A percentile compares a stretch with the other conserved stretches of the same genome.
phyloP scores from a whole-genome alignment of 2,329 filamentous ascomycete species.

The Xylariales sp. region DNA sequence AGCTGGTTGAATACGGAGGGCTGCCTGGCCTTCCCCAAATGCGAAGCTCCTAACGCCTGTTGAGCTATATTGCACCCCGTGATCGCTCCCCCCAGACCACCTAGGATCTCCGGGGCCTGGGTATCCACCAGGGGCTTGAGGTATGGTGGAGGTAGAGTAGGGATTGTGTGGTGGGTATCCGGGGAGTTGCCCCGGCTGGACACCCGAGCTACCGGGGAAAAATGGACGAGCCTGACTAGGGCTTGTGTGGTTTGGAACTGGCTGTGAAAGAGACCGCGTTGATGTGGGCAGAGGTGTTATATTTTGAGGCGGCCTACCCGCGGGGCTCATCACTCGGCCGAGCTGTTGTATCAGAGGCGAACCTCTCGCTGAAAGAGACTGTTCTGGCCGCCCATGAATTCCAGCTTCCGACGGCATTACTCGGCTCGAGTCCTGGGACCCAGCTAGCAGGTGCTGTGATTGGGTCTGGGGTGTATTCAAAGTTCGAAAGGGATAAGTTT shows the following conservation, averaged over 20 bases:
- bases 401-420: conserved; percentile 39
- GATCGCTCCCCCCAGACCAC: conserved; percentile 42
- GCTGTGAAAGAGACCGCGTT: conserved; percentile 47
- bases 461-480: conserved; percentile 48
- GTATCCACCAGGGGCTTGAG: conserved; percentile 40
- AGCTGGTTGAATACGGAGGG: conserved; percentile 47
- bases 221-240: conserved; percentile 39
- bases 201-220: conserved; percentile 34
- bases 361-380: conserved; percentile 40
- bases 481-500: conserved; percentile 47
- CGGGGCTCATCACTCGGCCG: conserved; percentile 38
- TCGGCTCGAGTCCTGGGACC: conserved; percentile 38
- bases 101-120: conserved; percentile 40
- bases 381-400: conserved; percentile 38
- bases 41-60: conserved; percentile 39
- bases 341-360: conserved; percentile 46
- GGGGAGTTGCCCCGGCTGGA: conserved; percentile 38
- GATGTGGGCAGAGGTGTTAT: conserved; percentile 42
- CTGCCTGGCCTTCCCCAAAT: conserved; percentile 47
- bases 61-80: conserved; percentile 33
- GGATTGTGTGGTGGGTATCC: conserved; percentile 34
- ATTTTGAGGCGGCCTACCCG: conserved; percentile 40
- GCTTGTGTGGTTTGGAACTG: conserved; percentile 39
- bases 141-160: conserved; percentile 37
- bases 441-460: conserved; percentile 37